Evolutionary conservation across 2,329 filamentous ascomycete species (phyloP).

Genomic region (Juglanconis juglandina): DNA sequence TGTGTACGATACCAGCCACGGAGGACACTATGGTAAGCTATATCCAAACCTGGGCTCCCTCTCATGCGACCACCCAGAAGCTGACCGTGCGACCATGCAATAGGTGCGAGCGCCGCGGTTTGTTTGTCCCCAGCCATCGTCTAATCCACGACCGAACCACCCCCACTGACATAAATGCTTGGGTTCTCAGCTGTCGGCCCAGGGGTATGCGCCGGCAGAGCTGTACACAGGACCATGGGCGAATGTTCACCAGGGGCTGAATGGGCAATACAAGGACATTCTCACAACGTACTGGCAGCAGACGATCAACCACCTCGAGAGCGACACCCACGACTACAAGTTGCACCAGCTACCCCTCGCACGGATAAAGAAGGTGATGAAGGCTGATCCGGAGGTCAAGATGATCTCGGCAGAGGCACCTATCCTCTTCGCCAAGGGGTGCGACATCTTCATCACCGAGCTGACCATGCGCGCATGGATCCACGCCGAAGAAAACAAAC

Average conservation of each 20-base stretch:
- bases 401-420: conserved; percentile 99
- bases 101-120: conserved; percentile 69
- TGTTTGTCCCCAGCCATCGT: conserved; percentile 28
- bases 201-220: conserved; percentile 87
- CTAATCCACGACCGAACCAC: neutral
- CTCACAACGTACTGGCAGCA: conserved; percentile 99
- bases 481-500: conserved; percentile 97
- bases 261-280: conserved; percentile 91
- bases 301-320: conserved; percentile 92
- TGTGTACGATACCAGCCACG: conserved; percentile 70
- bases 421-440: conserved; percentile 96
- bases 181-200: conserved; percentile 66
- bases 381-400: conserved; percentile 97
- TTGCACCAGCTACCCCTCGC: conserved; percentile 93
- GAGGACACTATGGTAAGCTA: conserved; percentile 72
- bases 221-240: conserved; percentile 93
- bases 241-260: conserved; percentile 95
- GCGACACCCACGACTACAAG: conserved; percentile 96
- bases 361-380: conserved; percentile 99
- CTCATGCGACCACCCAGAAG: conserved; percentile 18
- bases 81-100: conserved; percentile 19
- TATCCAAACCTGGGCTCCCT: conserved; percentile 1
- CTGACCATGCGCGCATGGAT: conserved; percentile 99
- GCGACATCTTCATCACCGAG: conserved; percentile 98
- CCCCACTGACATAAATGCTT: conserved; percentile 19